Conservation (phyloP, 1,139 yeast genomes). For the Torulaspora globosa region DNA sequence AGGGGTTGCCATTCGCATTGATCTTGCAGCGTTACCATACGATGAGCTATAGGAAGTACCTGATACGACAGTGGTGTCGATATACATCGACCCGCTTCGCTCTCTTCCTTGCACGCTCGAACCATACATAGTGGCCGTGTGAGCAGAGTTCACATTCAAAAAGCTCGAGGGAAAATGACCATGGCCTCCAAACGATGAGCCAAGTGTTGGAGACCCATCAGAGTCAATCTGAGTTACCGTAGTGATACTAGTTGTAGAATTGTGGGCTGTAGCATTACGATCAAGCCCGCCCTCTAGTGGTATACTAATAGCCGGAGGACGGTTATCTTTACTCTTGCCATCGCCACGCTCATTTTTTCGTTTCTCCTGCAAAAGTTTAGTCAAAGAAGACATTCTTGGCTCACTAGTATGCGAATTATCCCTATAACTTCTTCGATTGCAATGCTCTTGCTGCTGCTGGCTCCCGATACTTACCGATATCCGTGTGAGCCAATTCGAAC, state of each 20-base stretch:
- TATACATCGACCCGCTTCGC: slow-evolving; percentile 23
- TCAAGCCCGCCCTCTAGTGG: slow-evolving; percentile 8
- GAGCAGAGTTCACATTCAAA: slow-evolving; percentile 35
- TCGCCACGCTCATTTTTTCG: slow-evolving; percentile 25
- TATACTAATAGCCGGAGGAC: slow-evolving; percentile 8
- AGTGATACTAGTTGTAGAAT: slow-evolving; percentile 28
- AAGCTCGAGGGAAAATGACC: slow-evolving; percentile 32
- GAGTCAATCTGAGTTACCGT: slow-evolving; percentile 32
- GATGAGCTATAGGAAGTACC: slow-evolving; percentile 11
- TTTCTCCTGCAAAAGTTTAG: slow-evolving; percentile 36
- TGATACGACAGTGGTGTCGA: slow-evolving; percentile 15
- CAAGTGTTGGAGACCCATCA: slow-evolving; percentile 17
- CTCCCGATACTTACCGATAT: background rate
- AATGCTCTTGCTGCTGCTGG: background rate
- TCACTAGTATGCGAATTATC: background rate
- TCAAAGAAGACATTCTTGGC: slow-evolving; percentile 35
- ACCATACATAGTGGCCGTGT: slow-evolving; percentile 34
- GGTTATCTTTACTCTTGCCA: slow-evolving; percentile 7
- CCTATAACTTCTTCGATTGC: too few relatives aligned
- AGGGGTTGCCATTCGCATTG: slow-evolving; percentile 17
- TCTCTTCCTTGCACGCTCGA: slow-evolving; percentile 23
- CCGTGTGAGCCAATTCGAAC: background rate
- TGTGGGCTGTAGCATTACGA: slow-evolving; percentile 17
- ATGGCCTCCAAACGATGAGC: slow-evolving; percentile 16
- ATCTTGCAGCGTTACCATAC: slow-evolving; percentile 12